Base-by-base conservation (phyloP, 2,329 filamentous ascomycete genomes). In the Colletotrichum kahawae region DNA sequence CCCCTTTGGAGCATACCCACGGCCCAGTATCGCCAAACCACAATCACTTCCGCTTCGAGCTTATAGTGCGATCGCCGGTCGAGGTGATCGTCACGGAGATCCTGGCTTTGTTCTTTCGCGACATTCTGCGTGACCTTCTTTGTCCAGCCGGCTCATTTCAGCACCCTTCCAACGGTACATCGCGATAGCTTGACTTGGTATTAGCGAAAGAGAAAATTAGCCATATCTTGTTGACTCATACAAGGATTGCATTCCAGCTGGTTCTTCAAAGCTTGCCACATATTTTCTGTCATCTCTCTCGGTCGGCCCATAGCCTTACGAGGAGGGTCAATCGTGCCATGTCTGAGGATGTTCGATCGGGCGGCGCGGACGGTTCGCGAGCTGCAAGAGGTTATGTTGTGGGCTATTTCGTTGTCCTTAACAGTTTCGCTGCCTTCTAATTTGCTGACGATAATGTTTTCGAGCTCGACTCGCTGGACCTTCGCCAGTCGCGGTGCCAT, bases 261-360 rank as follows among this genome's bases (percentile, higher is more conserved):
- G 34, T 60, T 24, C 62, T 76, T 33, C 29, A 77, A 67, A 36
- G 70, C 72, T 13, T 77, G 70, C 33, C 48, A 62, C 67, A 78
- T 78, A 24, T 77, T 75, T 34, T 78, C 74, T n/a, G 69, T 78
- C 21, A 78, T 51, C 62, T 75, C 56, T 67, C 66, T 77, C 14
- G 60, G 72, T 56, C 54, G 64, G 24, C 70, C 54, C 21, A 21
- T 69, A 16, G 62, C 43, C 54, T 62, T 60, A 34, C 54, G 70
- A 21, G 70, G 64, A 18, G 51, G 64, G 18, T 60, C 54, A 21
- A 69, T 73, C n/a, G 63, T 68, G 56, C 63, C 36, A 69, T 73
- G 27, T 64, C 48, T 7, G 13, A 62, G 64, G 33, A 63, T 73
- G 33, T 56, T 73, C n/a, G 34, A 12, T 62, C 54, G 64, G 27